Conservation (phyloP, 129 eudicot species). For the Apium graveolens region DNA sequence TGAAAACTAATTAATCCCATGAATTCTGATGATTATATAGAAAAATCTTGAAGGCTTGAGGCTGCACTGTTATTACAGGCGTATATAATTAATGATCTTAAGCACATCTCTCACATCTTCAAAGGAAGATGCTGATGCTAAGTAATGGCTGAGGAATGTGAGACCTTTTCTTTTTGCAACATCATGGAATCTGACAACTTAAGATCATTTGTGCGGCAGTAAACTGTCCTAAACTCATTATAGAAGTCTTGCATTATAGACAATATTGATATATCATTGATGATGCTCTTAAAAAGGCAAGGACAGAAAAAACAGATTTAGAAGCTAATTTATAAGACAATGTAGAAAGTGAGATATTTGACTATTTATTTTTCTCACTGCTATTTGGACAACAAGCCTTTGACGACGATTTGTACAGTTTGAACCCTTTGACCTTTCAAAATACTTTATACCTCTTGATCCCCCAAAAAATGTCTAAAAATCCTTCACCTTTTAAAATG, state of each 20-base stretch:
- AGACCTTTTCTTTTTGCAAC: not conserved
- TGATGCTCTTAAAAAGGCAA: not conserved
- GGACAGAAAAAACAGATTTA: not conserved
- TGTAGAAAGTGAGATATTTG: too few species aligned
- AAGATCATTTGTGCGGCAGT: not conserved
- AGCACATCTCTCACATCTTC: not conserved
- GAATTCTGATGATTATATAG: not conserved
- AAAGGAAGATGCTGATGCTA: not conserved
- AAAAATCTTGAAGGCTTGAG: not conserved
- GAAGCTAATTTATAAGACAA: too few species aligned
- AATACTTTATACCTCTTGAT: not conserved
- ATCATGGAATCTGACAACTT: not conserved
- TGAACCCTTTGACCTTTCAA: not conserved
- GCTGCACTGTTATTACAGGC: not conserved
- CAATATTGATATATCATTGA: not conserved
- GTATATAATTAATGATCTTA: not conserved
- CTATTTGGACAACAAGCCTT: not conserved
- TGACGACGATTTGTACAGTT: not conserved
- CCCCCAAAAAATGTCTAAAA: too few species aligned
- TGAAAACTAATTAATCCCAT: not conserved
- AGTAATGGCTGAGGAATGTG: not conserved
- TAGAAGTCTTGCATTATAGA: not conserved
- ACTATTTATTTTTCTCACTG: not conserved
- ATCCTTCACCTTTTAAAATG: not conserved
- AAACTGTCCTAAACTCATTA: not conserved